Percentiles rank a stretch among this genome's conserved stretches.
Conservation (phyloP, 805 yeast genomes). For the Starmerella floris region DNA sequence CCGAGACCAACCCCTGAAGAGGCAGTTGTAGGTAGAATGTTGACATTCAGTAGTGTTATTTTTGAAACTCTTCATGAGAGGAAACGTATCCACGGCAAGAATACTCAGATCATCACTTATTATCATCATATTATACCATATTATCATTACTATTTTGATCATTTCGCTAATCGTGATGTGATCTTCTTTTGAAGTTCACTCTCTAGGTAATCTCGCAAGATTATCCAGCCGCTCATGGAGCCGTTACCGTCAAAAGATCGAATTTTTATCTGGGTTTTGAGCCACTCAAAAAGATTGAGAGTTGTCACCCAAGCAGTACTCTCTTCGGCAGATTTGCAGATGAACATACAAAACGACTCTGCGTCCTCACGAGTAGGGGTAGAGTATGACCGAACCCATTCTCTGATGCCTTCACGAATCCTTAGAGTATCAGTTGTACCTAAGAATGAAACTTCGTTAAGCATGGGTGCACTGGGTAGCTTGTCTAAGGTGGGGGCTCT, state of each 20-base stretch:
- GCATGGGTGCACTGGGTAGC: background rate
- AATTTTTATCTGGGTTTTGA: background rate
- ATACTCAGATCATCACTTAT: too few relatives aligned
- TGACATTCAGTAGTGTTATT: too few relatives aligned
- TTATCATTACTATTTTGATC: too few relatives aligned
- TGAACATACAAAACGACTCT: slow-evolving; percentile 4
- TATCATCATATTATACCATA: too few relatives aligned
- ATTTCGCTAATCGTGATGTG: background rate
- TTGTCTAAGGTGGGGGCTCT: background rate
- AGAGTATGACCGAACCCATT: slow-evolving; percentile 7
- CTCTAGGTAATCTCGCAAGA: background rate
- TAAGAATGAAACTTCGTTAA: slow-evolving; percentile 2
- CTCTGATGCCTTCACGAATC: background rate
- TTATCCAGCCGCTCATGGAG: background rate
- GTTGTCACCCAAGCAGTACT: slow-evolving; percentile 10
- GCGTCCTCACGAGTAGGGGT: slow-evolving; percentile 12
- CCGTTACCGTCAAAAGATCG: background rate
- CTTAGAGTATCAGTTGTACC: slow-evolving; percentile 1
- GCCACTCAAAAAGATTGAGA: slow-evolving; percentile 5
- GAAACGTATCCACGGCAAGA: too few relatives aligned
- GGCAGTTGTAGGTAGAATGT: too few relatives aligned
- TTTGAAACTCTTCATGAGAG: too few relatives aligned
- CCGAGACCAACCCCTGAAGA: too few relatives aligned
- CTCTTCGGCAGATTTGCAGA: background rate
- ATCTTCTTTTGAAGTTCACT: background rate